These are phyloP conservation scores for Mycena rebaudengoi DNA, from an alignment of 768 basidiomycete genomes.

Conservation along the genomic window DNA sequence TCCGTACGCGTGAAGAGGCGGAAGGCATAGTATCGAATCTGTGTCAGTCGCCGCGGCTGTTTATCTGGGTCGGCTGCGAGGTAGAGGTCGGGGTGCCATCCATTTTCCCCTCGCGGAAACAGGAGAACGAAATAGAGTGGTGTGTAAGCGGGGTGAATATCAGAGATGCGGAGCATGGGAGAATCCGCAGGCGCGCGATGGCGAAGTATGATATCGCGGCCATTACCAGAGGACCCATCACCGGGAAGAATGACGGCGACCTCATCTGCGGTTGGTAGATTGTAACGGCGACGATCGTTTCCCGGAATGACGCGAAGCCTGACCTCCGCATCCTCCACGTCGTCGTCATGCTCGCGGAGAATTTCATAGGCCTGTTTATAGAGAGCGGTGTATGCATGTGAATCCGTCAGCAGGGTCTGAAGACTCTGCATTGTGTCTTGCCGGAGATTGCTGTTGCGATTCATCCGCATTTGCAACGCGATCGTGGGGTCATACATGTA, in stretches of 20 bases:
- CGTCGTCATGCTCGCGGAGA: slow-evolving; percentile 23
- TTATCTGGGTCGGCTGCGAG: too few relatives aligned
- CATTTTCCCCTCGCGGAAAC: too few relatives aligned
- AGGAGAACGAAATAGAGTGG: neutral
- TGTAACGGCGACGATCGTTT: slow-evolving; percentile 42
- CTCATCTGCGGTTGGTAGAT: slow-evolving; percentile 42
- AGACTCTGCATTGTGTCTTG: slow-evolving; percentile 17
- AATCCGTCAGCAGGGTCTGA: slow-evolving; percentile 3
- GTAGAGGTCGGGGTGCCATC: too few relatives aligned
- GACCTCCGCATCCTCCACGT: neutral
- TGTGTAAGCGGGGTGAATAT: neutral
- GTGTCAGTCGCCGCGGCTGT: too few relatives aligned
- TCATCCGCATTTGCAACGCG: slow-evolving; percentile 27
- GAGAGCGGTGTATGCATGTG: slow-evolving; percentile 20
- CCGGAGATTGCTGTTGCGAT: slow-evolving; percentile 24
- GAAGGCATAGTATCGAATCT: too few relatives aligned
- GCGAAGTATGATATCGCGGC: neutral
- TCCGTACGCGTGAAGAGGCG: too few relatives aligned
- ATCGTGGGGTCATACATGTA: slow-evolving; percentile 43
- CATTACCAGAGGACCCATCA: neutral
- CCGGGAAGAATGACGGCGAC: too few relatives aligned
- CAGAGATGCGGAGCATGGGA: neutral
- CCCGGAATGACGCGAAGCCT: neutral
- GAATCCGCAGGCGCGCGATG: neutral
- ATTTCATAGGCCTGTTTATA: slow-evolving; percentile 35